Evolutionary conservation across 805 yeast species (phyloP), one percentile per base, ranked within the genome.

Genomic region (Wickerhamomyces tratensis): DNA sequence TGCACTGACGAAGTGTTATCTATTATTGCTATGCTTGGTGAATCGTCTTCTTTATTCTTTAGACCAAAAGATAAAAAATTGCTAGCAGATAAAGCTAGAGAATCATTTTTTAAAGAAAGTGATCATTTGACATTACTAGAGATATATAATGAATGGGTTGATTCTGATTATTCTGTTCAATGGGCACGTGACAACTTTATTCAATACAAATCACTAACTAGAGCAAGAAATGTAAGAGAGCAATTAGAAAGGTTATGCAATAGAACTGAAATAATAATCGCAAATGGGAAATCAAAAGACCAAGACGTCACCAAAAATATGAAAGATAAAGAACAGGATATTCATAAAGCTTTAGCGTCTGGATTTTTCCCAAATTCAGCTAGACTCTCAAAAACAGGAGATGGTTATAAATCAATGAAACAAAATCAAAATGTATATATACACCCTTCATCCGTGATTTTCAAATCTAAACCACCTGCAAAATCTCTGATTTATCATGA

Each of bases 311-410:
- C 56, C 9, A 62, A 56, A 26, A 40, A 35, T 15, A 29, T 35
- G 1, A 66, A 71, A 47, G 76, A 74, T 34, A 81, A 83, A 60
- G 80, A 79, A 58, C 76, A 72, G 46, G 83, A 86, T 51, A 80
- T 93, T 48, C 74, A 94, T 48, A 86, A 83, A 59, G 93, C 98
- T 0, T 67, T 93, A 42, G 76, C 86, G 4, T 75, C 88, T 5
- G 98, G 98, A 1, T 88, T 86, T 60, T 93, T 93, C 70, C 88
- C 94, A 93, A 97, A 93, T 66, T 95, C 86, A 39, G 98, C 97
- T 25, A 88, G 75, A 36, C 62, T 86, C 25, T 69, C 91, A 66
- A 86, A 84, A 68, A 77, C 82, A n/a, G 80, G 86, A 35, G 85
- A 80, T 42, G 69, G 77, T 35, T 86, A 82, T 56, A 64, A 72